Evolutionary conservation across 1,139 yeast genomes (phyloP).

Genomic region (Saccharomyces hybrid): DNA sequence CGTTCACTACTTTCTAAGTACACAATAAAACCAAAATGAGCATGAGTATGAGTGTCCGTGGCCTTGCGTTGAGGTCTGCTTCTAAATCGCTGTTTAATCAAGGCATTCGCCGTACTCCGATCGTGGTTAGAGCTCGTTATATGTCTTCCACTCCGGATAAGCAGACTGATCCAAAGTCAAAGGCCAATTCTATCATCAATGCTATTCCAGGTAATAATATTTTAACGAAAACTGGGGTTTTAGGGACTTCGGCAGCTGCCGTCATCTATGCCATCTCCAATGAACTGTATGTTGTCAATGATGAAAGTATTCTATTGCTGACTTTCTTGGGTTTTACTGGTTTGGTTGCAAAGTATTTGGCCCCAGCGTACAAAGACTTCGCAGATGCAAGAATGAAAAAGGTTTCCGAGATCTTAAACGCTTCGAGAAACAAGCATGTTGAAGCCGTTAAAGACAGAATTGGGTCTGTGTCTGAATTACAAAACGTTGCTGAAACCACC

Average conservation of each 20-base stretch:
- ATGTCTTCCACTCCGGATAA: slow-evolving; percentile 46
- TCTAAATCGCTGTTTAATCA: background rate
- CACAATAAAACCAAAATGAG: background rate
- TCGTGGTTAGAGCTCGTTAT: slow-evolving; percentile 52
- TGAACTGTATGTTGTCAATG: slow-evolving; percentile 87
- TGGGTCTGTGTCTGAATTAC: slow-evolving; percentile 75
- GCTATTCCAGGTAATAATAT: slow-evolving; percentile 88
- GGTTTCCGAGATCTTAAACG: slow-evolving; percentile 72
- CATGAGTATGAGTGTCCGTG: background rate
- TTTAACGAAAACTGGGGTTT: slow-evolving; percentile 85
- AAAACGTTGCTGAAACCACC: slow-evolving; percentile 88
- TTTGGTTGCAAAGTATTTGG: slow-evolving; percentile 77
- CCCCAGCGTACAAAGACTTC: slow-evolving; percentile 92
- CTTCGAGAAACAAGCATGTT: slow-evolving; percentile 85
- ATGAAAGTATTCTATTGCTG: slow-evolving; percentile 78
- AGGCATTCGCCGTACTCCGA: slow-evolving; percentile 7
- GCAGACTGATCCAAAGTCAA: slow-evolving; percentile 71
- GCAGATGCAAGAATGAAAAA: slow-evolving; percentile 86
- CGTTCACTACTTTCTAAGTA: background rate
- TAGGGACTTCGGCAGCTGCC: slow-evolving; percentile 93
- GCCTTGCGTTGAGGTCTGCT: background rate
- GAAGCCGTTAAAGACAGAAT: slow-evolving; percentile 90
- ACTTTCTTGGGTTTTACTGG: slow-evolving; percentile 73
- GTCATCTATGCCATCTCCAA: slow-evolving; percentile 89
- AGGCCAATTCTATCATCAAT: slow-evolving; percentile 83